phyloP scores from a whole-genome alignment of 2,329 filamentous ascomycete genomes.

The Neoascochyta sp. region DNA sequence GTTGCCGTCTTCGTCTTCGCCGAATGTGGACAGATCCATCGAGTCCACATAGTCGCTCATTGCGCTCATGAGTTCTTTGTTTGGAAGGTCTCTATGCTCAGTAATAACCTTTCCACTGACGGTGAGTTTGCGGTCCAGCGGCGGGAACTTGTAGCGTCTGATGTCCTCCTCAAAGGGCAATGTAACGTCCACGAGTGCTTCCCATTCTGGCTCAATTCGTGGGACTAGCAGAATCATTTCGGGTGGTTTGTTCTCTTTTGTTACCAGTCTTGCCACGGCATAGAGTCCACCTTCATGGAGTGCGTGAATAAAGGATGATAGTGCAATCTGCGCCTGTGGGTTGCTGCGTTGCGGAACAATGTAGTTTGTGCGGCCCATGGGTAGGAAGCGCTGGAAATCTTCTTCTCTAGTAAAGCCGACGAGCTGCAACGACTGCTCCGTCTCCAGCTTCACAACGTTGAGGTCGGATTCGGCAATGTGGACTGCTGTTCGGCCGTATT shows the following conservation, averaged over 20 bases:
- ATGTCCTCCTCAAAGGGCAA: constrained; percentile 92
- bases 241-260: constrained; percentile 78
- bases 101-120: constrained; percentile 76
- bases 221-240: constrained; percentile 75
- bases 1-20: constrained; percentile 66
- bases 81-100: constrained; percentile 80
- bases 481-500: constrained; percentile 89
- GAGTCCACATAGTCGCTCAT: constrained; percentile 91
- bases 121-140: constrained; percentile 81
- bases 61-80: constrained; percentile 65
- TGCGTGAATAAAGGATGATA: constrained; percentile 87
- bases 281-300: constrained; percentile 81
- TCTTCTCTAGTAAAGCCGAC: constrained; percentile 78
- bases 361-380: constrained; percentile 75
- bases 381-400: constrained; percentile 79
- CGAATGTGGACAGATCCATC: constrained; percentile 78
- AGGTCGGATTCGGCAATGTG: constrained; percentile 82
- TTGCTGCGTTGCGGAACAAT: constrained; percentile 75
- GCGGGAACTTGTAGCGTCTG: constrained; percentile 84
- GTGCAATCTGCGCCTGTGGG: constrained; percentile 74
- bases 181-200: constrained; percentile 85
- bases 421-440: constrained; percentile 69
- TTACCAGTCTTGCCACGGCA: constrained; percentile 79
- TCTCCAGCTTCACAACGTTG: constrained; percentile 85
- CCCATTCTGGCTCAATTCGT: constrained; percentile 70